These are phyloP conservation scores for Xerocomus cyaneibrunnescens DNA, from an alignment of 1,284 basidiomycete genomes.

Conservation along the genomic window DNA sequence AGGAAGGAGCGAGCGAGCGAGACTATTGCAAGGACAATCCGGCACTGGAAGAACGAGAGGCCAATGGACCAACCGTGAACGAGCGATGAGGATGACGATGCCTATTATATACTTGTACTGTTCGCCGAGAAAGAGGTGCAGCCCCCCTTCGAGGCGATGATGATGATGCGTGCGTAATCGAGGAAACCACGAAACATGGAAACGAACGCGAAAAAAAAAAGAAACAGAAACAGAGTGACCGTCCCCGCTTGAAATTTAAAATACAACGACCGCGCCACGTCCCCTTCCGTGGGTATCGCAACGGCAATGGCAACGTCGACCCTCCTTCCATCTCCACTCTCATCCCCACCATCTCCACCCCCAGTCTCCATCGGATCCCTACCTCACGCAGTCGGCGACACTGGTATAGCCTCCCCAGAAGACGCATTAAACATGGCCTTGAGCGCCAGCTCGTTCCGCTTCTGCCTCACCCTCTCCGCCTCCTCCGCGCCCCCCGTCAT, in stretches of 20 bases:
- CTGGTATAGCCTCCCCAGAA: slow-evolving; percentile 7
- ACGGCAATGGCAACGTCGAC: neutral
- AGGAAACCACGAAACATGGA: neutral
- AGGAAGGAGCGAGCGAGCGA: neutral
- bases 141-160: neutral
- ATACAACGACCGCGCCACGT: neutral
- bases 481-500: slow-evolving; percentile 96
- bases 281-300: neutral
- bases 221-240: neutral
- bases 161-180: neutral
- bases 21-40: neutral
- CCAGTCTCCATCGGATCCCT: neutral
- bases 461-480: slow-evolving; percentile 80
- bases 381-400: slow-evolving; percentile 11
- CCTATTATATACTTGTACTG: neutral
- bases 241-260: slow-evolving; percentile 4
- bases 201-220: neutral
- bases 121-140: neutral
- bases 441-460: slow-evolving; percentile 78
- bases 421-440: slow-evolving; percentile 78
- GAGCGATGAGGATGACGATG: neutral
- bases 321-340: neutral
- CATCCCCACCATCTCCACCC: neutral
- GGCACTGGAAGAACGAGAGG: neutral
- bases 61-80: too few species aligned